Base-by-base conservation (phyloP, 2,329 filamentous ascomycete species). In the Aspergillus fumigatiaffinis region DNA sequence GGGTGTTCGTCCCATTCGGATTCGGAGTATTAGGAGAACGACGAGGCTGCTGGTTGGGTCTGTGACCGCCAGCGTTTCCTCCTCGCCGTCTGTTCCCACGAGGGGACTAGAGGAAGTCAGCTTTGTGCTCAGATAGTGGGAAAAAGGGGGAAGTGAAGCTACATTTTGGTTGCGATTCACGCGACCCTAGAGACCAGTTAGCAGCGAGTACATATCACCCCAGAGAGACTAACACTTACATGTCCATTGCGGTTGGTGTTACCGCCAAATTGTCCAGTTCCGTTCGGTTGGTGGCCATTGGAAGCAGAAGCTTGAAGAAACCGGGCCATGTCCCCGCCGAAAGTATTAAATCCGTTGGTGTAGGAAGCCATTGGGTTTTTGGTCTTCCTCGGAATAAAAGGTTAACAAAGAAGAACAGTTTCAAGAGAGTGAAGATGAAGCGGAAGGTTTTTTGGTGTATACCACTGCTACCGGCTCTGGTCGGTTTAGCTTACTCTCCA, bases 281-380 rank as follows among this genome's bases (percentile, higher is more conserved):
- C 44, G 6, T 47, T 47, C 21, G 44, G 44, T 3, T 23, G 44
- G 20, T 23, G 12, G 44, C 44, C 44, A 23, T 47, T 47, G 4
- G 44, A 23, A 47, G 44, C 21, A 47, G 44, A 47, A 47, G 44
- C 44, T 47, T 47, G 44, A 47, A 47, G 44, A 47, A 47, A 47
- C 44, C 44, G 5, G 44, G 44, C 44, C 12, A 25, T 47, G 44
- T 26, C 10, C 4, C 44, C 44, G 8, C 44, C 44, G 44, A 50
- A n/a, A 14, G 44, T 23, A 17, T 47, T 26, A 20, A 44, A n/a
- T 59, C 44, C 48, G 48, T 52, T 41, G 42, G n/a, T 44, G 25
- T 21, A 49, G 51, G 5, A 28, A 55, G 52, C 52, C 52, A 54
- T 54, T 47, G 44, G 44, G 5, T 53, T 52, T 25, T 60, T 52